Conservation (phyloP, 106 monocot genomes). For the Acorus calamus region DNA sequence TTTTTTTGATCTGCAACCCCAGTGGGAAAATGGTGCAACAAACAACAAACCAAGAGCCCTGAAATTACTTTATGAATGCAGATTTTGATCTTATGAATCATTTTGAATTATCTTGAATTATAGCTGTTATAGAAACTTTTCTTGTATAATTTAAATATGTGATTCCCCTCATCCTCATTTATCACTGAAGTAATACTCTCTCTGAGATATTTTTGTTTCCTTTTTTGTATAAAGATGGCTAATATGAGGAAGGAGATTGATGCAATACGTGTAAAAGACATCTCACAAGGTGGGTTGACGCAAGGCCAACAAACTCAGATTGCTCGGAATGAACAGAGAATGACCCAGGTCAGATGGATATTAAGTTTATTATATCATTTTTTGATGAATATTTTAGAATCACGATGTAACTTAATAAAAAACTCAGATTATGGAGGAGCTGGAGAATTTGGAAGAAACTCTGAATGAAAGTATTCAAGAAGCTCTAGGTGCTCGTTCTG, state of each 20-base stretch:
- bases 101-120: no score
- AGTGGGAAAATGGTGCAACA: no score
- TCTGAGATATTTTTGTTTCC: no score
- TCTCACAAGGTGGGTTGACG: conserved; percentile 94
- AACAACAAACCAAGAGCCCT: no score
- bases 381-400: background rate
- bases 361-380: background rate
- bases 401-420: background rate
- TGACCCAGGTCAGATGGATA: conserved; percentile 46
- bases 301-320: conserved; percentile 99
- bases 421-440: conserved; percentile 86
- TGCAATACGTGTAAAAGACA: conserved; percentile 89
- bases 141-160: no score
- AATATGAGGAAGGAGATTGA: conserved; percentile 99
- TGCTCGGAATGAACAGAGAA: conserved; percentile 96
- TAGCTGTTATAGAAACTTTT: no score
- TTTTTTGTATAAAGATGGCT: conserved; percentile 1
- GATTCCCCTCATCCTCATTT: no score
- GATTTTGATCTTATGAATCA: no score
- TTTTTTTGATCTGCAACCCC: no score
- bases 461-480: conserved; percentile 97
- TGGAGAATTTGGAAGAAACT: conserved; percentile 96
- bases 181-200: no score
- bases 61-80: no score
- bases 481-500: conserved; percentile 73